A percentile compares a stretch with the other conserved stretches of the same genome.
Evolutionary conservation across 1,139 yeast genomes (phyloP).

Genomic region (Kodamaea anthophila): DNA sequence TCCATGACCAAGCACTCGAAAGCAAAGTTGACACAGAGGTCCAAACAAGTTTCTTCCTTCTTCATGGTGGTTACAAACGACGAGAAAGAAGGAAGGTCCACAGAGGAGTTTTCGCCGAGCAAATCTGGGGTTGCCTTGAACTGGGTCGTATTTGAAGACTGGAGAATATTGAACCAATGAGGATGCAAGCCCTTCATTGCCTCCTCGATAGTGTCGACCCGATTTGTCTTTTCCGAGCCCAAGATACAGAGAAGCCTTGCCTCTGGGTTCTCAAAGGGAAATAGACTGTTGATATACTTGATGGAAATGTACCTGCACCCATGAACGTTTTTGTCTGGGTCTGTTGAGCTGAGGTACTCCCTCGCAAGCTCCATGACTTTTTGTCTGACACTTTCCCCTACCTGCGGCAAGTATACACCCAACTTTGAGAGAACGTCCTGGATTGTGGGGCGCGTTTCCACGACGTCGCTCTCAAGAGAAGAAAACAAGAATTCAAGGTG

Average conservation of each 20-base stretch:
- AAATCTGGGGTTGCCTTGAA: conserved; percentile 40
- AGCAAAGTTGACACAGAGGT: conserved; percentile 42
- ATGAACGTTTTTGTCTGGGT: conserved; percentile 18
- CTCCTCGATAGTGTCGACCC: conserved; percentile 75
- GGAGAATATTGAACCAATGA: conserved; percentile 50
- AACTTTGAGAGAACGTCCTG: conserved; percentile 68
- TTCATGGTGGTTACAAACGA: conserved; percentile 25
- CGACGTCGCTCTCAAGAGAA: conserved; percentile 59
- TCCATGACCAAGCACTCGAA: conserved; percentile 60
- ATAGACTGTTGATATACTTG: conserved; percentile 59
- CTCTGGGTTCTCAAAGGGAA: conserved; percentile 61
- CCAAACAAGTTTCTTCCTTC: conserved; percentile 25
- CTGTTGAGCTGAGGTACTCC: conserved; percentile 26
- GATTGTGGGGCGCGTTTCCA: conserved; percentile 60
- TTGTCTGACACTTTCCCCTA: conserved; percentile 33
- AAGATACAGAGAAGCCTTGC: conserved; percentile 65
- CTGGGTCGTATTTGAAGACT: conserved; percentile 30
- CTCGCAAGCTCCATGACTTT: conserved; percentile 42
- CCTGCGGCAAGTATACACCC: conserved; percentile 39
- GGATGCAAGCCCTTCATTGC: conserved; percentile 82
- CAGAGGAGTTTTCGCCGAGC: conserved; percentile 23
- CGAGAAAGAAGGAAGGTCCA: conserved; percentile 41
- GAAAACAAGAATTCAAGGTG: conserved; percentile 64
- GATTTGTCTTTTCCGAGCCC: conserved; percentile 53
- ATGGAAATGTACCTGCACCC: conserved; percentile 57